Base-by-base conservation (phyloP, 208 protist genomes). In the Acanthamoeba sp. region DNA sequence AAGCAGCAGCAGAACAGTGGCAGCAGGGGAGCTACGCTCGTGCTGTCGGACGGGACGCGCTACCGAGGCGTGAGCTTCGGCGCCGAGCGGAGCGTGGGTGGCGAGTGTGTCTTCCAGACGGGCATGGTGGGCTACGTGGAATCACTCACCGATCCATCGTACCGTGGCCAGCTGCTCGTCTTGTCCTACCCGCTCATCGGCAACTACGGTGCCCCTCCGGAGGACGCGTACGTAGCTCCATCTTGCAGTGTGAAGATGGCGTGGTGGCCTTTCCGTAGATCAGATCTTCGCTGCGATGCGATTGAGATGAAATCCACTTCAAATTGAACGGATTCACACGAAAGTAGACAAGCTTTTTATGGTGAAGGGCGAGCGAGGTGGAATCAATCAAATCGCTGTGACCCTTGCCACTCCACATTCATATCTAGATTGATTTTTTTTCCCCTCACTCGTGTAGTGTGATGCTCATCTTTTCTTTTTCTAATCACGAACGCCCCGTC, bases 101-200 rank as follows among this genome's bases (percentile, higher is more conserved):
- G 98, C 69, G 98, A 98, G 95, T 97, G 97, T 45, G 97, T 98
- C 29, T 98, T 98, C 94, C 96, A 98, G 85, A 98, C 97, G 29
- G 97, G 97, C 57, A 98, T 98, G 97, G 97, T 98, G 36, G 98
- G 97, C 22, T 98, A 98, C 93, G 94, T 97, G 12, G 98, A 98
- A 84, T 96, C 97, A 24, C 96, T 99, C 16, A 99, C 99, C 3
- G 99, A 99, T 97, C 99, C 99, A 3, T 99, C 99, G 12, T 99
- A 99, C 97, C 95, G 98, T 12, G 99, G 98, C 36, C 99, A 99
- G 95, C 99, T 99, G 89, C 97, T 99, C 29, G 98, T 99, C 16
- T 96, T 99, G 20, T 99, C 99, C 22, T 99, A 98, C 69, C 99
- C 99, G 27, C 97, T 99, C 95, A 98, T 99, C 59, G 99, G 99